phyloP scores from a whole-genome alignment of 1,284 basidiomycete genomes.

The Ustilago hordei region DNA sequence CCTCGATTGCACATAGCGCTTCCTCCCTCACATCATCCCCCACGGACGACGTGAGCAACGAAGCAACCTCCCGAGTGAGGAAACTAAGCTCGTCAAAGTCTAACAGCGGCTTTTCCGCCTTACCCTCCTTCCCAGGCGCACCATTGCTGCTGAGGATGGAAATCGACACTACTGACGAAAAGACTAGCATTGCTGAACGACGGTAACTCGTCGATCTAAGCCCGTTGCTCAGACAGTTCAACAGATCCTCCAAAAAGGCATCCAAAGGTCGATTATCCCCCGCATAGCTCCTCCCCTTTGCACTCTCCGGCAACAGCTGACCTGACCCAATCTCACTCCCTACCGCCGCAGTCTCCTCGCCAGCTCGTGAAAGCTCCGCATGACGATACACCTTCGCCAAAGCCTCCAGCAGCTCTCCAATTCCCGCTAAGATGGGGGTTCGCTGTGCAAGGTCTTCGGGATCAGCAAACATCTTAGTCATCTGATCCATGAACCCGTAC shows the following conservation, averaged over 20 bases:
- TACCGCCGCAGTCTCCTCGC: constrained; percentile 6
- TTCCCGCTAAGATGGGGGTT: constrained; percentile 75
- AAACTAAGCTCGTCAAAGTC: constrained; percentile 81
- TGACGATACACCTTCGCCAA: constrained; percentile 53
- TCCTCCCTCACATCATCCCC: constrained; percentile 73
- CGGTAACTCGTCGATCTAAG: constrained; percentile 48
- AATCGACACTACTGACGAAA: constrained; percentile 53
- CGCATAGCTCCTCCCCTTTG: constrained; percentile 43
- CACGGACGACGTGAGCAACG: constrained; percentile 75
- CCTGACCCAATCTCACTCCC: constrained; percentile 27
- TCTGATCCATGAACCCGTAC: constrained; percentile 54
- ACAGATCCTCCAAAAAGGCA: constrained; percentile 51
- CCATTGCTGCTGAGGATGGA: constrained; percentile 40
- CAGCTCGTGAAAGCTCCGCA: constrained; percentile 20
- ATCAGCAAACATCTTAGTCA: constrained; percentile 77
- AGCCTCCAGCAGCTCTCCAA: constrained; percentile 57
- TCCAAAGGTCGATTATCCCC: constrained; percentile 58
- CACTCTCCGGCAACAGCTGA: constrained; percentile 26
- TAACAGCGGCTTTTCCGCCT: constrained; percentile 72
- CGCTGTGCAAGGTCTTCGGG: constrained; percentile 82
- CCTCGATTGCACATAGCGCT: constrained; percentile 35
- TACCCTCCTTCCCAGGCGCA: neutral
- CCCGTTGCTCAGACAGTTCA: constrained; percentile 58
- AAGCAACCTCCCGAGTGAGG: constrained; percentile 81
- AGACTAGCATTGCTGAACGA: constrained; percentile 56